Base-by-base conservation (phyloP, 2,329 filamentous ascomycete species). In the Ceratocystis smalleyi region DNA sequence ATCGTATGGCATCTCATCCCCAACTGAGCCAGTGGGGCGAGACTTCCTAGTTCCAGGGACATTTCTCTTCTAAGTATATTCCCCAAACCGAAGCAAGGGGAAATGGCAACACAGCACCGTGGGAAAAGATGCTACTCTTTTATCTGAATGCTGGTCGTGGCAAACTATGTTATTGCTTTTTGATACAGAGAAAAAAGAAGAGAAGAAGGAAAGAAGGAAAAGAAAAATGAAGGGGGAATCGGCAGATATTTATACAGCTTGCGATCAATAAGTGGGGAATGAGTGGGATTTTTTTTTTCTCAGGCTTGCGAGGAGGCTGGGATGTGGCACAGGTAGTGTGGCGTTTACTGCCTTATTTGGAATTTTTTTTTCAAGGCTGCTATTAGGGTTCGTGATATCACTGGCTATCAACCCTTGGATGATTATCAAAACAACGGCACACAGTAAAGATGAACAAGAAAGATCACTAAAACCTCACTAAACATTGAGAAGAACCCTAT, bases 11-110 rank as follows among this genome's bases (percentile, higher is more conserved):
- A 66, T 66, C 65, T 66, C 47, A 64, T 62, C 65, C 61, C 65
- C 65, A 49, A 64, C 59, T 59, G 60, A 66, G 12, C 65, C 62
- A 66, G 65, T 54, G 62, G 62, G 61, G 65, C 57, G 55, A 66
- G 65, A 66, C 65, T 66, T 66, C 65, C 65, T 66, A 66, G 65
- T 66, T 66, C 65, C 59, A 64, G 65, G 65, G 65, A 66, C 62
- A 64, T 66, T 66, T 47, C 59, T 66, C 65, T 66, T 66, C 65
- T 66, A 64, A 66, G 65, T 66, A 61, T 62, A 45, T 66, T 43
- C 47, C 54, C 65, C 17, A 59, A 40, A 32, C 62, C 65, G 65
- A 66, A 64, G 62, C 59, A 49, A 59, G 57, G 65, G 45, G 54
- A 55, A 66, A 64, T 66, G 65, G 65, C 65, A 66, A 66, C 65